These are phyloP conservation scores for Pichia pseudocactophila DNA, from an alignment of 805 yeast species.

Conservation along the genomic window DNA sequence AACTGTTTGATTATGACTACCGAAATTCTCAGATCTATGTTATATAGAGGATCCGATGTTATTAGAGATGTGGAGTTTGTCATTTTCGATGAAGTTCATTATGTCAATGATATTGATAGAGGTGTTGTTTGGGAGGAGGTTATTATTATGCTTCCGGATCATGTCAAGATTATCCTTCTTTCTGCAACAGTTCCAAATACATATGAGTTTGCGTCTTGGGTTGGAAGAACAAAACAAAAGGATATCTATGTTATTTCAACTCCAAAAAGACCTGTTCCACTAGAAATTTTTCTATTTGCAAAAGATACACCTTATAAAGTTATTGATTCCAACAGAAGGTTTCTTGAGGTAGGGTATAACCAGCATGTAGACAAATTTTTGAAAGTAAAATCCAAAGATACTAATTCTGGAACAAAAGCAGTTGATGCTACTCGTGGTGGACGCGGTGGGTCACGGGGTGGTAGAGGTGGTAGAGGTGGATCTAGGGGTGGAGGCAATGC, in stretches of 20 bases:
- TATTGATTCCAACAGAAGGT: slow-evolving; percentile 65
- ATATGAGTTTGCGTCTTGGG: slow-evolving; percentile 96
- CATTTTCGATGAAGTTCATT: slow-evolving; percentile 95
- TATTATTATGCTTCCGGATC: slow-evolving; percentile 88
- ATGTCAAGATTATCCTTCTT: slow-evolving; percentile 85
- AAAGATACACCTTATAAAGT: slow-evolving; percentile 64
- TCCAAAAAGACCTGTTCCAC: slow-evolving; percentile 92
- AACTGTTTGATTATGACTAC: slow-evolving; percentile 98
- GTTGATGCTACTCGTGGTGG: slow-evolving; percentile 20
- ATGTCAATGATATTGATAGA: slow-evolving; percentile 95
- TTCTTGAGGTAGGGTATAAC: slow-evolving; percentile 54
- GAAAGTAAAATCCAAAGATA: slow-evolving; percentile 29
- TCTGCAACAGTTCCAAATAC: slow-evolving; percentile 99
- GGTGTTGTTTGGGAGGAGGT: slow-evolving; percentile 99
- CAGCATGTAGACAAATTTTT: slow-evolving; percentile 48
- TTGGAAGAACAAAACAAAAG: slow-evolving; percentile 92
- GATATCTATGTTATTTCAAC: slow-evolving; percentile 95
- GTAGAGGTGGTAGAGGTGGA: slow-evolving; percentile 27
- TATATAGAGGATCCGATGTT: slow-evolving; percentile 93
- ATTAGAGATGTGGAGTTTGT: slow-evolving; percentile 99
- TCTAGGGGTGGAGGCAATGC: slow-evolving; percentile 24
- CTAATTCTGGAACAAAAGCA: neutral
- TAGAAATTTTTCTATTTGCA: slow-evolving; percentile 82
- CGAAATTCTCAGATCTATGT: slow-evolving; percentile 93
- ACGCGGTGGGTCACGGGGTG: slow-evolving; percentile 22